phyloP scores from a whole-genome alignment of 2,329 filamentous ascomycete genomes.

The Pseudogymnoascus sp. region DNA sequence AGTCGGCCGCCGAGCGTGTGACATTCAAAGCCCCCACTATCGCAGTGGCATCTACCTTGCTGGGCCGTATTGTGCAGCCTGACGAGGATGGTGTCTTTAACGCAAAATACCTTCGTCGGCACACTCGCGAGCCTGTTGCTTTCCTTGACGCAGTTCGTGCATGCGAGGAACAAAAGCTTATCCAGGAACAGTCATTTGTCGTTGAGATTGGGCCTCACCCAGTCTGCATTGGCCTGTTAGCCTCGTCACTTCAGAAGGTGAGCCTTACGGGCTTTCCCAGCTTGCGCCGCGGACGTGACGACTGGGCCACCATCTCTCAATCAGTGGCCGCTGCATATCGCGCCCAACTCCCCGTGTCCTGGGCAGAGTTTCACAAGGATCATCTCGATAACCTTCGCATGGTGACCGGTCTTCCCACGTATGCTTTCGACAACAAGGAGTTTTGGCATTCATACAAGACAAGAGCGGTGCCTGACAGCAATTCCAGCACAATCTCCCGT shows the following conservation, averaged over 20 bases:
- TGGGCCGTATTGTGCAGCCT: slow-evolving; percentile 45
- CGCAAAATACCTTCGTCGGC: slow-evolving; percentile 52
- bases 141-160: slow-evolving; percentile 53
- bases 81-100: slow-evolving; percentile 44
- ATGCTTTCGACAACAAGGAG: slow-evolving; percentile 53
- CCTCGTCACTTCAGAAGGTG: slow-evolving; percentile 45
- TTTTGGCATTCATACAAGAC: slow-evolving; percentile 31
- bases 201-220: slow-evolving; percentile 65
- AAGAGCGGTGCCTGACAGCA: background rate
- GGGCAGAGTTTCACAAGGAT: slow-evolving; percentile 48
- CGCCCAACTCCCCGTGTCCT: slow-evolving; percentile 43
- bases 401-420: slow-evolving; percentile 45
- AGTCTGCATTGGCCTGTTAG: slow-evolving; percentile 58
- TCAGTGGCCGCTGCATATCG: slow-evolving; percentile 40
- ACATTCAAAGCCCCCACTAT: slow-evolving; percentile 46
- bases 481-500: background rate
- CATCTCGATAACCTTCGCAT: slow-evolving; percentile 45
- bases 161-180: slow-evolving; percentile 46
- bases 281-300: slow-evolving; percentile 43
- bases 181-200: slow-evolving; percentile 59
- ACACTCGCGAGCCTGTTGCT: slow-evolving; percentile 59
- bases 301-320: slow-evolving; percentile 44
- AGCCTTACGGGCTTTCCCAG: slow-evolving; percentile 31
- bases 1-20: slow-evolving; percentile 41
- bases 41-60: slow-evolving; percentile 58